These are phyloP conservation scores for Alternaria burnsii DNA, from an alignment of 2,329 filamentous ascomycete species.

Conservation along the genomic window DNA sequence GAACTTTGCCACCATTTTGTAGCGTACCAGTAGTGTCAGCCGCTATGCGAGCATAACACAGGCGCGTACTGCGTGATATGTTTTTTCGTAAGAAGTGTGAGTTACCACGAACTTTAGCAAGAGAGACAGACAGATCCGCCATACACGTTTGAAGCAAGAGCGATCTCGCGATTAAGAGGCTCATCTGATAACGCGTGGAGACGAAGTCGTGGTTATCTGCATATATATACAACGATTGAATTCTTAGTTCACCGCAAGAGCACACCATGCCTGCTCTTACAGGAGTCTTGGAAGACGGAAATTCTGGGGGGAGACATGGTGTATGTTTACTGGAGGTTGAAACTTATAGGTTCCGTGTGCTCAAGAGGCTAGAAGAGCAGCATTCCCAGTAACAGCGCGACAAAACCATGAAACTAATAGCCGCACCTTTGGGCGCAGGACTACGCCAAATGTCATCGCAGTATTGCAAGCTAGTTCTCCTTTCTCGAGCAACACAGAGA, in stretches of 20 bases:
- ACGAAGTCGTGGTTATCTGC: neutral
- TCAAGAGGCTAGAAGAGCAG: neutral
- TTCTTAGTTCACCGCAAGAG: neutral
- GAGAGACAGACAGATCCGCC: neutral
- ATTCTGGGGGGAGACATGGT: neutral
- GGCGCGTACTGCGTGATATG: neutral
- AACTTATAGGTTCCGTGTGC: neutral
- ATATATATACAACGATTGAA: neutral
- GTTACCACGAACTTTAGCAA: neutral
- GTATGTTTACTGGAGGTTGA: too few relatives aligned
- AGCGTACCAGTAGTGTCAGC: neutral
- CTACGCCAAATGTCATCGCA: neutral
- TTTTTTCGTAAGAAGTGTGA: neutral
- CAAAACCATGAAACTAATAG: neutral
- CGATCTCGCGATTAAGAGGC: too few relatives aligned
- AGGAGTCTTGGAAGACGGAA: neutral
- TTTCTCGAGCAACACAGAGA: neutral
- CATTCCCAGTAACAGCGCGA: neutral
- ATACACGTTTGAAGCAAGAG: too few relatives aligned
- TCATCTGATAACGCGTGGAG: neutral
- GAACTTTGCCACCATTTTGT: neutral
- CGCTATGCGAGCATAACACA: neutral
- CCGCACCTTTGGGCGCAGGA: neutral
- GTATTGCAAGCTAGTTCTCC: too few relatives aligned
- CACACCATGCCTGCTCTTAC: neutral